Conservation (phyloP, 768 basidiomycete genomes). For the Boletus rex-veris region DNA sequence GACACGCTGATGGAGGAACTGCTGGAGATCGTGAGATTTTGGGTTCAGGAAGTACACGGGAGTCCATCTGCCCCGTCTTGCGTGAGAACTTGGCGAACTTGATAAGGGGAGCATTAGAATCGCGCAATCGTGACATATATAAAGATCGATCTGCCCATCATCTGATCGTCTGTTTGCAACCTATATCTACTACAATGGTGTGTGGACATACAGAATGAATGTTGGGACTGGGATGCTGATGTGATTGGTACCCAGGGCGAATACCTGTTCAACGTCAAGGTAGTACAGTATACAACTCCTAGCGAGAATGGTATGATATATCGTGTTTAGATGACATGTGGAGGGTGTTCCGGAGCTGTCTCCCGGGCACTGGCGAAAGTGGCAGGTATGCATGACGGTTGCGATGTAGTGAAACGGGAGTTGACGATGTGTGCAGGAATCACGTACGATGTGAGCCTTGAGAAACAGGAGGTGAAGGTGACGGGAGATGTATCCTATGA, state of each 20-base stretch:
- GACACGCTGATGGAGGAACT: too few relatives aligned
- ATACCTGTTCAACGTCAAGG: conserved; percentile 80
- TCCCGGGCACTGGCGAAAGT: conserved; percentile 70
- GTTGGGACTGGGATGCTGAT: neutral
- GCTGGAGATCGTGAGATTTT: conserved; percentile 10
- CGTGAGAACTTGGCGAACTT: too few relatives aligned
- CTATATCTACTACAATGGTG: conserved; percentile 20
- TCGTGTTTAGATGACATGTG: conserved; percentile 71
- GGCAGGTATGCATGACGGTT: conserved; percentile 25
- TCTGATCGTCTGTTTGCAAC: neutral
- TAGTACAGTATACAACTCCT: conserved; percentile 37
- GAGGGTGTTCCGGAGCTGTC: conserved; percentile 83
- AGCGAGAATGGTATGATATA: neutral
- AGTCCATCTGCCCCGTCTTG: too few relatives aligned
- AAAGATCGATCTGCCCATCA: neutral
- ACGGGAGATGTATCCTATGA: conserved; percentile 60
- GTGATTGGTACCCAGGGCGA: conserved; percentile 7
- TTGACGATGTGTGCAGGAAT: conserved; percentile 13
- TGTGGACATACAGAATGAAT: neutral
- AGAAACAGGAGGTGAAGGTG: conserved; percentile 71
- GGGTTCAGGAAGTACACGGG: neutral
- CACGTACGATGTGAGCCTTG: conserved; percentile 59
- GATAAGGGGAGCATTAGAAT: too few relatives aligned
- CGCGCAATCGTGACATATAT: neutral
- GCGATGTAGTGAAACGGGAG: neutral